Evolutionary conservation across 768 basidiomycete species (phyloP), one percentile per base, ranked within the genome.

Genomic region (Bullera alba): DNA sequence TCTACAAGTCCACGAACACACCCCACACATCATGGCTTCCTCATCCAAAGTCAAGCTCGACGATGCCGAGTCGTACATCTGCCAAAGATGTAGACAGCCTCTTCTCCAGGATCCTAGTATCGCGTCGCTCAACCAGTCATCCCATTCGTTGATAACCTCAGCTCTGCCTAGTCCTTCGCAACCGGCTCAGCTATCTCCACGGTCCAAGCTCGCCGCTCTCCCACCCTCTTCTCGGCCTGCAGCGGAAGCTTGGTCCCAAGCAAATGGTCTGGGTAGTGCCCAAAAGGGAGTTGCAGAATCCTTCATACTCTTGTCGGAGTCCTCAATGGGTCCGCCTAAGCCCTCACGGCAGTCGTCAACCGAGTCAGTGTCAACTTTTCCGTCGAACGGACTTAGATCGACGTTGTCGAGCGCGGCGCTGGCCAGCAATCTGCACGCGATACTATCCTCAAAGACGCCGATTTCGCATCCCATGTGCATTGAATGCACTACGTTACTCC

Each of bases 401-500:
- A n/a, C n/a, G n/a, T n/a, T n/a, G 32, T 34, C 32, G n/a, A 10
- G 32, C 32, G 8, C 25, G 10, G 19, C 22, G 3, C 61, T 71
- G 2, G 59, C 67, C 5, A 27, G 49, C 1, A 51, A 66, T 25
- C 61, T 74, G 10, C 64, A 68, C 44, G 12, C 50, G 1, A 51
- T 73, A 38, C 57, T 73, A 3, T 73, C 73, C 0, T 61, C 66
- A 1, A 32, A 57, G n/a, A 73, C 73, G 15, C 57, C 68, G 27
- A 80, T 92, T 37, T 88, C 91, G 69, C 91, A 96, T 68, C 95
- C 95, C 4, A 78, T 99, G 6, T 99, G 95, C 71, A 82, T 85
- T 0, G 93, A 97, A 64, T 99, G 95, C 72, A 88, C 91, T 2
- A 83, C 86, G 62, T 79, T 85, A 42, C 74, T 97, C 28, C 79